Base-by-base conservation (phyloP, 495 filamentous ascomycete species). In the Neurospora discreta region DNA sequence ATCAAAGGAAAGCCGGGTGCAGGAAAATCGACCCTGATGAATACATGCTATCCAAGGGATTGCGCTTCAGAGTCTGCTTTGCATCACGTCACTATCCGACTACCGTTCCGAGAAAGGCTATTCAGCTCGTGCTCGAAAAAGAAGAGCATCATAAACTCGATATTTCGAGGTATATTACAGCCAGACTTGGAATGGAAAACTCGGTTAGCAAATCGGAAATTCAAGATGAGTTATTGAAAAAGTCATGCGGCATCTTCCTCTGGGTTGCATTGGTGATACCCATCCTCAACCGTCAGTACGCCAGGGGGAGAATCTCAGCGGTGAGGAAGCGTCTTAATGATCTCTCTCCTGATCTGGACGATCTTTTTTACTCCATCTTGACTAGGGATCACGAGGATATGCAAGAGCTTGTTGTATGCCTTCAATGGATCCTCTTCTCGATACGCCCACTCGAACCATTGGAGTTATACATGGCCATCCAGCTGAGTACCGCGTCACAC, bases 31-130 rank as follows among this genome's bases (percentile, higher is more conserved):
- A 72, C 65, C 1, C 3, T 74, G 67, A 74, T 72, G 71, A 72
- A 72, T 36, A 15, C 6, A 70, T 77, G 10, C 20, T 72, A 11
- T 65, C 71, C 8, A 20, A 16, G 3, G 15, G 52, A 3, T 11
- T 69, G 5, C 70, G 39, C 16, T 46, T 80, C 18, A 69, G 43
- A 3, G 44, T 83, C 10, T 86, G 83, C 58, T 81, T 86, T 68
- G 84, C 85, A 0, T 86, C 84, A 72, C 81, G 84, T 0, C 83
- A 86, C 73, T 85, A 86, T 70, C 84, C 84, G 0, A 73, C 80
- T 39, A 82, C 86, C 23, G 70, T 68, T 3, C 76, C 82, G 5
- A 41, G 71, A 11, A 74, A 77, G 9, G 80, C 81, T 2, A 72
- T 80, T 1, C 52, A 74, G 11, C 8, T 78, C 11, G 68, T 46